phyloP scores from a whole-genome alignment of 106 monocot genomes.

The Alisma plantagoaquatica region DNA sequence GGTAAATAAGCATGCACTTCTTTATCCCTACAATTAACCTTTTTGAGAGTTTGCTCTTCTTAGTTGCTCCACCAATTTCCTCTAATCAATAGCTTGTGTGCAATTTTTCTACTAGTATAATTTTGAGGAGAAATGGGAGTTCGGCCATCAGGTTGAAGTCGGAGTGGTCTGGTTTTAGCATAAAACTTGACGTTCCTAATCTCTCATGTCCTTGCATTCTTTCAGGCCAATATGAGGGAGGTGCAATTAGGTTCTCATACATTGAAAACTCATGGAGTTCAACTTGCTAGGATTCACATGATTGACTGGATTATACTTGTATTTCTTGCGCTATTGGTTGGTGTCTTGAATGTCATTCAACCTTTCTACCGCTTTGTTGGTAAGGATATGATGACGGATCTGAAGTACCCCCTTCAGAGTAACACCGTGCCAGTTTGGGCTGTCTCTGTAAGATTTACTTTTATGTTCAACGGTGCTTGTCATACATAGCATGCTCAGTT shows the following conservation, averaged over 20 bases:
- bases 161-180: too few species aligned
- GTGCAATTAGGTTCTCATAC: conserved; percentile 10
- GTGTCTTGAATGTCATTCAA: conserved; percentile 17
- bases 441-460: conserved; percentile 10
- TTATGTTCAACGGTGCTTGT: too few species aligned
- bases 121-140: too few species aligned
- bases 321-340: conserved; percentile 6
- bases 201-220: background rate
- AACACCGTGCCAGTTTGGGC: conserved; percentile 18
- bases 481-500: too few species aligned
- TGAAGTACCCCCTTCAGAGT: conserved; percentile 17
- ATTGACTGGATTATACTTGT: conserved; percentile 14
- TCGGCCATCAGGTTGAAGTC: too few species aligned
- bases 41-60: too few species aligned
- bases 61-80: too few species aligned
- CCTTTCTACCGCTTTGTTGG: conserved; percentile 18
- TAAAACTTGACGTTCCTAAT: too few species aligned
- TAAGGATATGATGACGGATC: conserved; percentile 19
- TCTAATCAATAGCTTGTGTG: too few species aligned
- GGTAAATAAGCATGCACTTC: too few species aligned
- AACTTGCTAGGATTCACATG: conserved; percentile 12
- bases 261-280: conserved; percentile 1
- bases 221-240: conserved; percentile 11
- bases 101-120: too few species aligned
- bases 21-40: too few species aligned